These are phyloP conservation scores for Cavenderia fasciculata DNA, from an alignment of 78 protist species.

Conservation along the genomic window DNA sequence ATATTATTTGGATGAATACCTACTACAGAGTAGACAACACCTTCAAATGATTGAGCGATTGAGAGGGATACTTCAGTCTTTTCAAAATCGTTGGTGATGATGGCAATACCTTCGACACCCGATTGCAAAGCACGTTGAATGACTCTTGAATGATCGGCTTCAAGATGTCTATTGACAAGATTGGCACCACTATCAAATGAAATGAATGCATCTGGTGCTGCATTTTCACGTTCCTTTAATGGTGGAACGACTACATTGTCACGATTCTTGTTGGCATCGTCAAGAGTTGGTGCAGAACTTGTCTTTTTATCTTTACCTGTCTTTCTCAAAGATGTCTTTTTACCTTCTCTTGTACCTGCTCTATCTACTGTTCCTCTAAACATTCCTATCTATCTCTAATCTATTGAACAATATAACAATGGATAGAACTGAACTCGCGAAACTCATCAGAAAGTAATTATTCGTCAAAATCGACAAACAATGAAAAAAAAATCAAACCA, in stretches of 20 bases:
- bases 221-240: background rate
- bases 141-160: conserved; percentile 29
- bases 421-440: too few relatives aligned
- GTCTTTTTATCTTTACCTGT: conserved; percentile 55
- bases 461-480: too few relatives aligned
- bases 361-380: conserved; percentile 49
- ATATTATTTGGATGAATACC: conserved; percentile 67
- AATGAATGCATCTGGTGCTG: background rate
- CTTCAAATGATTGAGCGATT: background rate
- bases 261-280: background rate
- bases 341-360: conserved; percentile 62
- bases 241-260: conserved; percentile 6
- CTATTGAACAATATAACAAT: too few relatives aligned
- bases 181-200: conserved; percentile 41
- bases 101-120: conserved; percentile 33
- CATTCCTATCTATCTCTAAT: too few relatives aligned
- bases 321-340: conserved; percentile 51
- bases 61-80: conserved; percentile 7
- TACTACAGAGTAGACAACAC: conserved; percentile 35
- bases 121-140: conserved; percentile 37
- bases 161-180: conserved; percentile 44
- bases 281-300: background rate
- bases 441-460: too few relatives aligned
- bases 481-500: too few relatives aligned
- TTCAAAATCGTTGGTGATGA: conserved; percentile 62